Percentiles rank a stretch among this genome's conserved stretches.
Conservation (phyloP, 2,329 filamentous ascomycete genomes). For the Exophiala aquamarina region DNA sequence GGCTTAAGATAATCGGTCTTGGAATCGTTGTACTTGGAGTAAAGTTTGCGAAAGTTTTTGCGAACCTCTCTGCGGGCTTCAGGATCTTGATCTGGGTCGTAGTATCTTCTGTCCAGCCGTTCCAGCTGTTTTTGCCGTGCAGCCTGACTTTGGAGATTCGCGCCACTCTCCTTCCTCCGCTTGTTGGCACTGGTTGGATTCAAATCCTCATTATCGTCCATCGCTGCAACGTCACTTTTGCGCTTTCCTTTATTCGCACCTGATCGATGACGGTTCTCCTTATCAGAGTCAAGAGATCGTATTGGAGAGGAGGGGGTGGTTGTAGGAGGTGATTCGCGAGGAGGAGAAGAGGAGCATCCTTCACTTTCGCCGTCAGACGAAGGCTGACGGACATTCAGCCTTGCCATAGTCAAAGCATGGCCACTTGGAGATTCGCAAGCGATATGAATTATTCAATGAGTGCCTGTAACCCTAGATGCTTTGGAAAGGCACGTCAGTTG, state of each 20-base stretch:
- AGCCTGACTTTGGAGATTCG: constrained; percentile 31
- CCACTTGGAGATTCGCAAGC: neutral
- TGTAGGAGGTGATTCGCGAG: constrained; percentile 6
- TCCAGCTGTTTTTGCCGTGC: constrained; percentile 32
- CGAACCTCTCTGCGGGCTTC: constrained; percentile 72
- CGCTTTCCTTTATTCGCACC: constrained; percentile 40
- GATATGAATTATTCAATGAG: neutral
- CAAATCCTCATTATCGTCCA: constrained; percentile 23
- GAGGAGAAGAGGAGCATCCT: constrained; percentile 3
- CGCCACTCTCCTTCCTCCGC: constrained; percentile 41
- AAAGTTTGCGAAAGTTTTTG: constrained; percentile 67
- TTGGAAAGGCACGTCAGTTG: no score
- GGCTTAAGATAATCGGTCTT: constrained; percentile 68
- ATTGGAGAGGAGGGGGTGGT: constrained; percentile 31
- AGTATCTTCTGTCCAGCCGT: constrained; percentile 52
- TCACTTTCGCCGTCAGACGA: constrained; percentile 47
- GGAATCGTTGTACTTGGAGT: constrained; percentile 58
- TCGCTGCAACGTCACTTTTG: constrained; percentile 34
- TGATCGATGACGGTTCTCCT: constrained; percentile 44
- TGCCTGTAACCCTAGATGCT: no score
- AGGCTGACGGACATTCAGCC: constrained; percentile 15
- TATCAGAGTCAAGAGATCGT: constrained; percentile 46
- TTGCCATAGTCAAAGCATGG: constrained; percentile 23
- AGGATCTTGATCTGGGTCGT: constrained; percentile 80
- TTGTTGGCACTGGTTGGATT: constrained; percentile 39